Evolutionary conservation across 306 rosid genomes (phyloP).

Genomic region (Pyrus communis): DNA sequence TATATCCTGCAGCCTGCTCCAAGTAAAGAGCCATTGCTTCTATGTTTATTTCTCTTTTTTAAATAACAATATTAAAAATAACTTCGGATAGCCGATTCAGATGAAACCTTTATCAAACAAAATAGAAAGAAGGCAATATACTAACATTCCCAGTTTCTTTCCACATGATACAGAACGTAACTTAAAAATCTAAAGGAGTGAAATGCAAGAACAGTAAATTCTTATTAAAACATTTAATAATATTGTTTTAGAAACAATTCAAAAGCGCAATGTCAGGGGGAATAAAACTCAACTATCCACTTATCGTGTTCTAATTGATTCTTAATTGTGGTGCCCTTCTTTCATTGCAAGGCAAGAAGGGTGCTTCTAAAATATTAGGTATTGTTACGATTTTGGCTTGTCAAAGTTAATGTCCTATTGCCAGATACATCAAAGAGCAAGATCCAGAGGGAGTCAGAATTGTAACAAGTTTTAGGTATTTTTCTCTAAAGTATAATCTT

Average conservation of each 20-base stretch:
- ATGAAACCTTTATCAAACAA: not conserved
- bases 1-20: not conserved
- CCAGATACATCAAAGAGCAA: too few species aligned
- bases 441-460: too few species aligned
- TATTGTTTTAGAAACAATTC: not conserved
- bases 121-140: not conserved
- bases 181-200: not conserved
- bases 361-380: not conserved
- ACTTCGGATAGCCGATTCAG: not conserved
- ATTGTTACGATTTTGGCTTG: too few species aligned
- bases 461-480: too few species aligned
- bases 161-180: not conserved
- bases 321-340: not conserved
- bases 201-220: not conserved
- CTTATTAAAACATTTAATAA: not conserved
- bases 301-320: not conserved
- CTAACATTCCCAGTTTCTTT: not conserved
- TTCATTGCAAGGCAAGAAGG: not conserved
- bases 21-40: not conserved
- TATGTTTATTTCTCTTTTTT: not conserved
- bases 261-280: not conserved
- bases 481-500: not conserved
- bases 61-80: not conserved
- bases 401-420: too few species aligned
- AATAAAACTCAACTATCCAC: not conserved